Evolutionary conservation across 2,329 filamentous ascomycete species (phyloP).

Genomic region (Cladophialophora chaetospira): DNA sequence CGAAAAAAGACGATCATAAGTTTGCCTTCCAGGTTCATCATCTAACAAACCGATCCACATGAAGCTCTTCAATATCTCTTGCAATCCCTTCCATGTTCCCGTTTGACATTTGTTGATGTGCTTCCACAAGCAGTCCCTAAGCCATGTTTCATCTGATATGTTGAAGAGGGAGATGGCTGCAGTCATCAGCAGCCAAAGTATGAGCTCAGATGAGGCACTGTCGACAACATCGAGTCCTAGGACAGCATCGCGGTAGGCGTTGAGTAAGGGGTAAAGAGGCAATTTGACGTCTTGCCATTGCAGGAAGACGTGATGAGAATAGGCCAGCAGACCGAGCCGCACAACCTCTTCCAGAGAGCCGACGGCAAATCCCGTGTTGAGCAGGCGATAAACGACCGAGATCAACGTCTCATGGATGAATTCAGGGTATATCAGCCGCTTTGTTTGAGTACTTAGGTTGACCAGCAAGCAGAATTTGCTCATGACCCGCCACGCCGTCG

Average conservation of each 20-base stretch:
- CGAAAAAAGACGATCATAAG: no score
- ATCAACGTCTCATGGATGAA: slow-evolving; percentile 39
- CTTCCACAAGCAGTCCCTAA: neutral
- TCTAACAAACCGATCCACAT: no score
- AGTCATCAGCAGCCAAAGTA: slow-evolving; percentile 32
- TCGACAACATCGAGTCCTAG: neutral
- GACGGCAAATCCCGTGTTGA: slow-evolving; percentile 37
- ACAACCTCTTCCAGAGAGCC: slow-evolving; percentile 41
- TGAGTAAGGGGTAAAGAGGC: slow-evolving; percentile 26
- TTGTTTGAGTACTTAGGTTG: slow-evolving; percentile 32
- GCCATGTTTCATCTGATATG: slow-evolving; percentile 15
- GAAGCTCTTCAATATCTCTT: no score
- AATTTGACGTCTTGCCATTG: slow-evolving; percentile 39
- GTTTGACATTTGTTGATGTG: slow-evolving; percentile 1
- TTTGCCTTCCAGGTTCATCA: no score
- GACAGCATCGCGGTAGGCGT: slow-evolving; percentile 23
- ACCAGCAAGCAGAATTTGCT: slow-evolving; percentile 35
- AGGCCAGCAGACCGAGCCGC: slow-evolving; percentile 45
- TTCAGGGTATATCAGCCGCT: slow-evolving; percentile 30
- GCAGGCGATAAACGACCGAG: slow-evolving; percentile 46
- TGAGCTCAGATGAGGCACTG: neutral
- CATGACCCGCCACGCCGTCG: slow-evolving; percentile 34
- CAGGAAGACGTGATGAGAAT: slow-evolving; percentile 44
- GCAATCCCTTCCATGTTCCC: slow-evolving; percentile 28
- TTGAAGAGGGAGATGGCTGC: slow-evolving; percentile 22